These are phyloP conservation scores for Cardamine resedifolia DNA, from an alignment of 345 rosid genomes.

Conservation along the genomic window DNA sequence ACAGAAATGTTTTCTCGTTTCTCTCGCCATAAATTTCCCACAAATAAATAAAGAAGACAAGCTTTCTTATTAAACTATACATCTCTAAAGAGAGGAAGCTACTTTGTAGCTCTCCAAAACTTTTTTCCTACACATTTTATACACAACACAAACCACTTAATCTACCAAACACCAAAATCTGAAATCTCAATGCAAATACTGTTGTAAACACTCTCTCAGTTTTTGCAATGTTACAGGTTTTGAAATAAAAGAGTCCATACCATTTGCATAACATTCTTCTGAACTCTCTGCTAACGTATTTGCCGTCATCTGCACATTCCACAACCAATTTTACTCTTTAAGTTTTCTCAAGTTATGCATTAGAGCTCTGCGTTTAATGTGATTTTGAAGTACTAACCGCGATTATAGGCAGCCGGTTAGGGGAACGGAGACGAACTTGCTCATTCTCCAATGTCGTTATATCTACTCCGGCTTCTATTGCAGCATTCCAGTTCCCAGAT, in stretches of 20 bases:
- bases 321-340: background rate
- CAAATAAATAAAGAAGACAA: slow-evolving; percentile 29
- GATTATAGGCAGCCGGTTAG: slow-evolving; percentile 65
- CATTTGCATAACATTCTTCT: slow-evolving; percentile 86
- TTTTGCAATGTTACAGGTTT: slow-evolving; percentile 88
- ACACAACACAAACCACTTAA: slow-evolving; percentile 36
- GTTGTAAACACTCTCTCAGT: slow-evolving; percentile 67
- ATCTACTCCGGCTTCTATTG: slow-evolving; percentile 69
- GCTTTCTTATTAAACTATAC: slow-evolving; percentile 34
- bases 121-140: slow-evolving; percentile 54
- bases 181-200: slow-evolving; percentile 48
- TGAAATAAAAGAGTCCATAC: slow-evolving; percentile 83
- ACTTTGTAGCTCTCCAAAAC: slow-evolving; percentile 53
- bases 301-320: slow-evolving; percentile 82
- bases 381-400: slow-evolving; percentile 55
- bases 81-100: slow-evolving; percentile 35
- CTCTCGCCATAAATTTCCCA: slow-evolving; percentile 20
- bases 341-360: slow-evolving; percentile 13
- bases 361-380: background rate
- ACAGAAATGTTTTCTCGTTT: slow-evolving; percentile 18
- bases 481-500: slow-evolving; percentile 81
- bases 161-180: slow-evolving; percentile 39
- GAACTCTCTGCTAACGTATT: slow-evolving; percentile 88
- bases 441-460: slow-evolving; percentile 11
- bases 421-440: slow-evolving; percentile 6